phyloP scores from a whole-genome alignment of 176 grass and related monocot species.

The Oryza meridionalis region DNA sequence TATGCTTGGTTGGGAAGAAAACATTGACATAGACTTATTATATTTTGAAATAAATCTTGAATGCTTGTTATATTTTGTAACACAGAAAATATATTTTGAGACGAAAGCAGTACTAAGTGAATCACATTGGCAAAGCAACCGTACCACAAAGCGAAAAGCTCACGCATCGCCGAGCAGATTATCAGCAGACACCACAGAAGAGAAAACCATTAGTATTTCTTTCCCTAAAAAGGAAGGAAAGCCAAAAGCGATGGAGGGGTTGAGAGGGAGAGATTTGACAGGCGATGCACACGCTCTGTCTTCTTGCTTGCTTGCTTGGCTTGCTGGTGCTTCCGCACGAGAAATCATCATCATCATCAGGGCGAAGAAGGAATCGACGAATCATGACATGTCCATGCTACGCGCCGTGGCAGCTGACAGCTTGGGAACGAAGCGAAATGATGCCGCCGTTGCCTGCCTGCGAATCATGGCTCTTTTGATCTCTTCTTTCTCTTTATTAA shows the following conservation, averaged over 20 bases:
- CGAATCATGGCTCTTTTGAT: constrained; percentile 14
- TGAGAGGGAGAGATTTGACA: background rate
- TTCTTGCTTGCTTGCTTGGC: background rate
- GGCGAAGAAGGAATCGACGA: background rate
- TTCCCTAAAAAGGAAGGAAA: background rate
- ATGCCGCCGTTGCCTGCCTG: background rate
- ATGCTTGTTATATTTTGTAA: no score
- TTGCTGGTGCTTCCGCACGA: constrained; percentile 6
- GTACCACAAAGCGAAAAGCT: no score
- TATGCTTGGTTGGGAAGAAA: no score
- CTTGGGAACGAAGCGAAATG: constrained; percentile 43
- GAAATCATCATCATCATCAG: constrained; percentile 43
- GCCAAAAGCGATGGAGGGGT: background rate
- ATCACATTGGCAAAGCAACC: no score
- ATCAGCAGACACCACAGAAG: no score
- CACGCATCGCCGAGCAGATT: no score
- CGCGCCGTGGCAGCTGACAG: constrained; percentile 30
- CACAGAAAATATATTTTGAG: no score
- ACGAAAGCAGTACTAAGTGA: no score
- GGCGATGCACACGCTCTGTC: constrained; percentile 47
- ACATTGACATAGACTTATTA: no score
- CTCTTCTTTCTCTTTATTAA: no score
- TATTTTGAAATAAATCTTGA: no score
- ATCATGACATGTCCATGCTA: background rate
- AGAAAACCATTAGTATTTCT: background rate